phyloP scores from a whole-genome alignment of 495 filamentous ascomycete genomes.

The Lasiosphaeria hispida region DNA sequence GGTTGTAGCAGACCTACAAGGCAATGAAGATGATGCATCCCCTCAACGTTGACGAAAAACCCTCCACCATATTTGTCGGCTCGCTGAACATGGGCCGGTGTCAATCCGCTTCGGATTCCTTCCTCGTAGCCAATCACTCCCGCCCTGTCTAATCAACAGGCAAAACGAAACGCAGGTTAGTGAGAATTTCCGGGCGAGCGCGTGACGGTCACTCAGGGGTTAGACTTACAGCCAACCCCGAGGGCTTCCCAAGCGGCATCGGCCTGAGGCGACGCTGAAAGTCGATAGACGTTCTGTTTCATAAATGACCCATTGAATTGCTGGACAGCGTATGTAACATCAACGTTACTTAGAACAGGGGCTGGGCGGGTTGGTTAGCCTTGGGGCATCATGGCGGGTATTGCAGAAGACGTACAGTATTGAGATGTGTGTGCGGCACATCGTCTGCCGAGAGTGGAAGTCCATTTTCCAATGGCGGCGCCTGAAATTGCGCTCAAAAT shows the following conservation, averaged over 20 bases:
- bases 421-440: neutral
- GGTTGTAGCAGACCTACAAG: slow-evolving; percentile 30
- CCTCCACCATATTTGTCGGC: slow-evolving; percentile 53
- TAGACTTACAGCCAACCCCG: slow-evolving; percentile 43
- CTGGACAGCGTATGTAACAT: neutral
- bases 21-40: slow-evolving; percentile 58
- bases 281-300: slow-evolving; percentile 44
- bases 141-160: slow-evolving; percentile 7
- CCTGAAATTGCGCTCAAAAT: neutral
- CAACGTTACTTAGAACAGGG: neutral
- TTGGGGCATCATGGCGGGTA: neutral
- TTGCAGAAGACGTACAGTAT: neutral
- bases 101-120: slow-evolving; percentile 34
- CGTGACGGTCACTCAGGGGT: neutral
- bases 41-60: slow-evolving; percentile 54
- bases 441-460: neutral
- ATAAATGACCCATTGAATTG: neutral
- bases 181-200: neutral
- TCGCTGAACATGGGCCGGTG: slow-evolving; percentile 50
- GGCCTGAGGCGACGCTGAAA: slow-evolving; percentile 50
- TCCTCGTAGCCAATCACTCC: slow-evolving; percentile 20
- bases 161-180: neutral
- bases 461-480: neutral
- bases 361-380: neutral
- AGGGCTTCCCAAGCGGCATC: slow-evolving; percentile 58